A percentile compares a stretch with the other conserved stretches of the same genome.
These are phyloP conservation scores for Hygrophorus pudorinus DNA, from an alignment of 768 basidiomycete species.

Conservation along the genomic window DNA sequence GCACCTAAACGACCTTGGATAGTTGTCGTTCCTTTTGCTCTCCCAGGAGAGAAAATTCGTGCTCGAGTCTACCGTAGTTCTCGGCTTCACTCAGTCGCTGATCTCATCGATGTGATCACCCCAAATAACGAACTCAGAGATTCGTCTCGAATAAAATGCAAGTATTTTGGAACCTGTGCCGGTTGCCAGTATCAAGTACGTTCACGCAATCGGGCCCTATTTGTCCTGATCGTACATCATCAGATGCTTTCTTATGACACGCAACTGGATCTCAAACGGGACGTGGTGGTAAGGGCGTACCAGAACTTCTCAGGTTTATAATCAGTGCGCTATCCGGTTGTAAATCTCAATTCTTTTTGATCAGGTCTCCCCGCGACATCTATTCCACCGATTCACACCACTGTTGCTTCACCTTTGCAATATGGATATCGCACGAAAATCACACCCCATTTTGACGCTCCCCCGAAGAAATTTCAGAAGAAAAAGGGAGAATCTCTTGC, in stretches of 20 bases:
- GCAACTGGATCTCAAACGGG: conserved; percentile 81
- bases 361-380: conserved; percentile 43
- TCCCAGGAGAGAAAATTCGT: conserved; percentile 75
- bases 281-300: conserved; percentile 80
- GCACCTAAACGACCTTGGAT: conserved; percentile 58
- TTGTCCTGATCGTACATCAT: background rate
- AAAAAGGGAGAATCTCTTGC: conserved; percentile 12
- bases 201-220: background rate
- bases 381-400: conserved; percentile 60
- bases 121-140: conserved; percentile 64
- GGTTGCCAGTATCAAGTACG: conserved; percentile 91
- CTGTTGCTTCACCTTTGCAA: conserved; percentile 80
- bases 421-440: conserved; percentile 96
- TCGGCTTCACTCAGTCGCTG: conserved; percentile 66
- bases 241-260: conserved; percentile 83
- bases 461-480: conserved; percentile 34
- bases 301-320: conserved; percentile 55
- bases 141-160: conserved; percentile 55
- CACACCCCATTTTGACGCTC: conserved; percentile 89
- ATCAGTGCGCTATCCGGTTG: background rate
- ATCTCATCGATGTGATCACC: conserved; percentile 53
- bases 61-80: conserved; percentile 64
- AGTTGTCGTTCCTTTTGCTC: conserved; percentile 70
- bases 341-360: conserved; percentile 4
- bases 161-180: conserved; percentile 82